A percentile compares a stretch with the other conserved stretches of the same genome.
Conservation (phyloP, 108 stramenopile genomes). For the Aurantiochytrium sp. region DNA sequence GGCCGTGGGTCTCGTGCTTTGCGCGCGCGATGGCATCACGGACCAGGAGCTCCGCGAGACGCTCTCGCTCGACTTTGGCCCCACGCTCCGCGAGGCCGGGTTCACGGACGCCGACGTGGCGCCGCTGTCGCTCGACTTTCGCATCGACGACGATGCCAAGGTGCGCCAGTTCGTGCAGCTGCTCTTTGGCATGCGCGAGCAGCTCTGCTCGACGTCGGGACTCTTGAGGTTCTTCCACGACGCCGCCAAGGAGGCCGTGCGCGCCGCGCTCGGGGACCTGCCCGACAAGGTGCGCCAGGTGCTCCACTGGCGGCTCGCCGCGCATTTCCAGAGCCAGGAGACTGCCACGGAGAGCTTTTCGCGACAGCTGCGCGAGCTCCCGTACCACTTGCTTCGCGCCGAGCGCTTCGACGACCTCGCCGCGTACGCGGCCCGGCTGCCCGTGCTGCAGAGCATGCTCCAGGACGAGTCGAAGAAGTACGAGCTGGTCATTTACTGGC, state of each 20-base stretch:
- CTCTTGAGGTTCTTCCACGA: slow-evolving; percentile 9
- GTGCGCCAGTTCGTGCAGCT: not conserved
- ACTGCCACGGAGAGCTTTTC: not conserved
- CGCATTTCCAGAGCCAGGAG: not conserved
- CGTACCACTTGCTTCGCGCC: not conserved
- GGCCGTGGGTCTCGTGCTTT: not conserved
- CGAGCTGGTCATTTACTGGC: slow-evolving; percentile 2
- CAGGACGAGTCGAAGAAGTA: slow-evolving; percentile 28
- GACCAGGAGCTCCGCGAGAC: slow-evolving; percentile 14
- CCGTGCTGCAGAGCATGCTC: not conserved
- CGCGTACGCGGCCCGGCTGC: not conserved
- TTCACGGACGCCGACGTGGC: not conserved
- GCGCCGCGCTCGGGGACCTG: not conserved
- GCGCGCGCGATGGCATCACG: slow-evolving; percentile 16
- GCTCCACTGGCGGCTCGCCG: not conserved
- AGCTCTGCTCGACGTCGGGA: slow-evolving; percentile 22
- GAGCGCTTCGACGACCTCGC: not conserved
- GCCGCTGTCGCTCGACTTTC: not conserved
- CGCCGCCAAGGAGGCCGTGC: slow-evolving; percentile 11
- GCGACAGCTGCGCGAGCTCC: not conserved
- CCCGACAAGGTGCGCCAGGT: not conserved
- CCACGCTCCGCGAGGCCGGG: not conserved
- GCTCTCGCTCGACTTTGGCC: not conserved
- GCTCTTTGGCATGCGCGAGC: slow-evolving; percentile 19
- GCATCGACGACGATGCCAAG: not conserved